Evolutionary conservation across 2,329 filamentous ascomycete species (phyloP), one percentile per base, ranked within the genome.

Genomic region (Elsinoe arachidis): DNA sequence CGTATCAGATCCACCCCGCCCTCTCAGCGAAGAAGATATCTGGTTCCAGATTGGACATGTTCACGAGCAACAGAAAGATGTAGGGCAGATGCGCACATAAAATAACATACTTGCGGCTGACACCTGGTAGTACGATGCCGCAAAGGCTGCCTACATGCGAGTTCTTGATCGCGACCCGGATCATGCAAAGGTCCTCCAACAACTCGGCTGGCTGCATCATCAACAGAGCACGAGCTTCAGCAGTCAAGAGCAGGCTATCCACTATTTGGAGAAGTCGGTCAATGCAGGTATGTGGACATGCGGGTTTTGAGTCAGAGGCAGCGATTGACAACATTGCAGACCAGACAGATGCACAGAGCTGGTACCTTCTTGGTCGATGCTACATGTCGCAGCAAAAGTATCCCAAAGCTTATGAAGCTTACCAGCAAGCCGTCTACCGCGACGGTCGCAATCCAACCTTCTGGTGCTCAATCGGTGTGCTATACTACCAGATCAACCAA

Each of bases 381-480:
- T 99, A 97, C 78, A 97, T 99, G 93, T 95, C 92, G 63, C 92
- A 96, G 74, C 90, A 96, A 72, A 97, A 97, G 72, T 97, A 97
- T 67, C 92, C 92, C 67, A 97, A 97, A 72, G 93, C 93, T 0
- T 97, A 97, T 67, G 93, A 99, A 70, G 92, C 93, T 5, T 97
- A 97, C 72, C 93, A 99, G 70, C 93, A 99, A 76, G 93, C 93
- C 2, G 93, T 99, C 38, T 99, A 99, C 70, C 90, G 93, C 58
- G 93, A 99, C 70, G 93, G 93, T 34, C 87, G 93, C 64, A 97
- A 97, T 70, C 93, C 93, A 15, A 97, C 93, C 1, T 99, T 97
- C 77, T 99, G 93, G 93, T 97, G 93, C 77, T 97, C 92, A 9
- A 99, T 99, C 69, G 93, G 93, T 70, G 93, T 99, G 14, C 80